A percentile compares a stretch with the other conserved stretches of the same genome.
phyloP scores from a whole-genome alignment of 306 rosid genomes.

The Clitoria ternatea region DNA sequence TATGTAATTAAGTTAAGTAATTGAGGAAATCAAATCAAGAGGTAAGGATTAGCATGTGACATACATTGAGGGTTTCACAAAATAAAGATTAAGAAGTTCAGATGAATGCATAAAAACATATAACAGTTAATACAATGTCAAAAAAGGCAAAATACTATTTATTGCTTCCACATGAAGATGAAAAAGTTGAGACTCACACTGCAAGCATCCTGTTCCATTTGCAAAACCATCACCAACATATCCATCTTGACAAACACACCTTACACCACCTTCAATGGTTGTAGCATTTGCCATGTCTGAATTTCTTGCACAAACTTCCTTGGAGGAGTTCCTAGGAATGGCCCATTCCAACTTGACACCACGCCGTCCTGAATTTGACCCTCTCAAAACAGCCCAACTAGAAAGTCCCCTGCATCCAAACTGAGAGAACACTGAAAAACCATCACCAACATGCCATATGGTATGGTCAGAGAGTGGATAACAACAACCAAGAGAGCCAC shows the following conservation, averaged over 20 bases:
- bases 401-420: conserved; percentile 92
- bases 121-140: not conserved
- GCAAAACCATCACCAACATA: conserved; percentile 81
- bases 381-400: conserved; percentile 74
- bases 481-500: conserved; percentile 71
- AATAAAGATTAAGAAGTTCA: too few relatives aligned
- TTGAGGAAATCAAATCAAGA: too few relatives aligned
- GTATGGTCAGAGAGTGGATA: conserved; percentile 85
- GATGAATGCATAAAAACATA: too few relatives aligned
- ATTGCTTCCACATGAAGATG: not conserved
- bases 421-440: conserved; percentile 61
- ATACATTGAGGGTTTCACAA: too few relatives aligned
- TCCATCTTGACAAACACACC: conserved; percentile 74
- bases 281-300: conserved; percentile 59
- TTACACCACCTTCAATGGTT: conserved; percentile 45
- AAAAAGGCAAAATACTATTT: too few relatives aligned
- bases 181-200: conserved; percentile 50
- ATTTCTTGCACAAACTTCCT: conserved; percentile 50
- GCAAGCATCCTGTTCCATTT: conserved; percentile 75
- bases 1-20: too few relatives aligned
- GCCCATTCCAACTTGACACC: conserved; percentile 96
- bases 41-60: too few relatives aligned
- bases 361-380: conserved; percentile 57
- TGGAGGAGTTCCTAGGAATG: conserved; percentile 57
- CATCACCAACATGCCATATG: conserved; percentile 66